Conservation (phyloP, 257 asterid species). For the Lycium barbarum region DNA sequence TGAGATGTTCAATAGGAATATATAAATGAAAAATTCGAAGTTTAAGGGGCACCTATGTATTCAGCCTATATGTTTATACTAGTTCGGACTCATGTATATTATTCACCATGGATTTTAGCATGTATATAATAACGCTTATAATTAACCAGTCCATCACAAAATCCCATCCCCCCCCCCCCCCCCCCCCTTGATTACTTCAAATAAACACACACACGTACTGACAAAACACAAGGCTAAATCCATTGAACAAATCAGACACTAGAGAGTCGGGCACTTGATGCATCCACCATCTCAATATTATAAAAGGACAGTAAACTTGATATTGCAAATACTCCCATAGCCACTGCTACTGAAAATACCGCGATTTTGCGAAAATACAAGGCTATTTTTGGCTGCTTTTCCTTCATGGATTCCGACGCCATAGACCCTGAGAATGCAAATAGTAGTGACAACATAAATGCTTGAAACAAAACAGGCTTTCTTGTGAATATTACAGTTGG, state of each 20-base stretch:
- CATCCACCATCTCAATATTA: not conserved
- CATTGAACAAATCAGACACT: not conserved
- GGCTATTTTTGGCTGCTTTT: not conserved
- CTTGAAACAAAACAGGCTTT: slow-evolving; percentile 16
- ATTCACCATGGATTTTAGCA: not conserved
- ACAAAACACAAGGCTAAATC: not conserved
- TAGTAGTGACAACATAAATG: not conserved
- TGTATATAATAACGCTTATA: not conserved
- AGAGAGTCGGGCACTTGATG: not conserved
- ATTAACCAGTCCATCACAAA: not conserved
- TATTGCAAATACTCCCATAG: not conserved
- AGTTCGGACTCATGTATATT: not conserved
- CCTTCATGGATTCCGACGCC: not conserved
- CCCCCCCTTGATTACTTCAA: not conserved
- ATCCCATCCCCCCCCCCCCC: no score
- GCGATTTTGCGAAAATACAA: slow-evolving; percentile 4
- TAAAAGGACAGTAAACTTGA: not conserved
- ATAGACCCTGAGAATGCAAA: slow-evolving; percentile 26
- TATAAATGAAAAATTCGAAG: no score
- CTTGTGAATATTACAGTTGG: slow-evolving; percentile 28
- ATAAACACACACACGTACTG: no score
- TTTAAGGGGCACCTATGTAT: no score
- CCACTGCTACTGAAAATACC: not conserved
- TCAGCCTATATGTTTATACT: not conserved
- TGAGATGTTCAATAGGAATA: no score